A percentile compares a stretch with the other conserved stretches of the same genome.
These are phyloP conservation scores for Euptelea pleiosperma DNA, from an alignment of 164 flowering plant genomes.

Conservation along the genomic window DNA sequence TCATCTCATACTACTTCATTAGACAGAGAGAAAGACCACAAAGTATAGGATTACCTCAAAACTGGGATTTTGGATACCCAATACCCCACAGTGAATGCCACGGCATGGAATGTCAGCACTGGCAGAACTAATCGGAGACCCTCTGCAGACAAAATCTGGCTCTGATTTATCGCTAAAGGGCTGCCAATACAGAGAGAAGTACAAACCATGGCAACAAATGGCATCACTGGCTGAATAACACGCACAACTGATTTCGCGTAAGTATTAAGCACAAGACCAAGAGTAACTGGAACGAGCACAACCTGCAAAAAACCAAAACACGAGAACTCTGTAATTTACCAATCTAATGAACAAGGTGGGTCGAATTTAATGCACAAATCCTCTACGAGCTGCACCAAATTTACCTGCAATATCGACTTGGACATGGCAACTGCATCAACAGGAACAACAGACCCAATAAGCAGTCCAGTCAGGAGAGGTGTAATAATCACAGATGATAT, in stretches of 20 bases:
- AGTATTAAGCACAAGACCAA: slow-evolving; percentile 80
- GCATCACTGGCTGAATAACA: slow-evolving; percentile 78
- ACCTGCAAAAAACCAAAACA: slow-evolving; percentile 54
- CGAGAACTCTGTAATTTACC: background rate
- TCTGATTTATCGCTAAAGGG: slow-evolving; percentile 84
- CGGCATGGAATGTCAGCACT: slow-evolving; percentile 68
- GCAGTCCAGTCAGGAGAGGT: slow-evolving; percentile 80
- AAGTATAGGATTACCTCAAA: slow-evolving; percentile 51
- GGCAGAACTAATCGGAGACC: slow-evolving; percentile 76
- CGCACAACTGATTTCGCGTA: slow-evolving; percentile 81
- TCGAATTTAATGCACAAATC: background rate
- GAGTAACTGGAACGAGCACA: slow-evolving; percentile 73
- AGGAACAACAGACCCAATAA: slow-evolving; percentile 90
- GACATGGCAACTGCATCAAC: slow-evolving; percentile 95
- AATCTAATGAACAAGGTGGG: too few species aligned
- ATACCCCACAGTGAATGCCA: slow-evolving; percentile 69
- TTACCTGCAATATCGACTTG: slow-evolving; percentile 92
- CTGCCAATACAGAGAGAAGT: slow-evolving; percentile 95
- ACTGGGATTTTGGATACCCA: slow-evolving; percentile 75
- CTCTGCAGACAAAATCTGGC: slow-evolving; percentile 65
- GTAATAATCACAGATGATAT: slow-evolving; percentile 76
- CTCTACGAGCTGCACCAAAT: background rate
- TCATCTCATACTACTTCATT: background rate
- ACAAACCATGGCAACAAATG: slow-evolving; percentile 90
- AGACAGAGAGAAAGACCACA: background rate